phyloP scores from a whole-genome alignment of 2,329 filamentous ascomycete genomes.

The Magnaporthiopsis rhizophila region DNA sequence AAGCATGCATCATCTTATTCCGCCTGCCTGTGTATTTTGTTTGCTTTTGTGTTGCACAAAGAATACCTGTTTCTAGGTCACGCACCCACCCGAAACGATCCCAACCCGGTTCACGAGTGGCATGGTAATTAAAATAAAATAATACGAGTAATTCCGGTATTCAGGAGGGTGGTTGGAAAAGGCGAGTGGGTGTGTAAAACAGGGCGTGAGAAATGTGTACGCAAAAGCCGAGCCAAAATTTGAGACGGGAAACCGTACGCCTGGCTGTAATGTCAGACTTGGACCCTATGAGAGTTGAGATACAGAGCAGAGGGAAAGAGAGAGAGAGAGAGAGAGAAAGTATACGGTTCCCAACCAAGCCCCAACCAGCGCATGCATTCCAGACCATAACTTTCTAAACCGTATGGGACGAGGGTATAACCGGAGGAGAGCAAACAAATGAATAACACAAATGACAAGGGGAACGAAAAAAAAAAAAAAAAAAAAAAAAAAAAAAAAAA shows the following conservation, averaged over 20 bases:
- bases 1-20: no score
- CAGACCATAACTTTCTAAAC: not conserved
- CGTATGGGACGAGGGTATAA: not conserved
- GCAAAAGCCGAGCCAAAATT: not conserved
- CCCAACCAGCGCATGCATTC: conserved; percentile 1
- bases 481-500: conserved; percentile 3
- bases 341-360: not conserved
- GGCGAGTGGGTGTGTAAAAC: not conserved
- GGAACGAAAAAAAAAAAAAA: conserved; percentile 4
- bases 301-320: not conserved
- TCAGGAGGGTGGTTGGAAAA: no score
- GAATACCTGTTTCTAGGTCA: no score
- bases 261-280: not conserved
- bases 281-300: not conserved
- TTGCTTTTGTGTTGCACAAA: no score
- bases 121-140: no score
- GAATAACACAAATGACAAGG: not conserved
- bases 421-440: conserved; percentile 5
- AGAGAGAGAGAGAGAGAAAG: not conserved
- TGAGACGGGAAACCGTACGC: not conserved
- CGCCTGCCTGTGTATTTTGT: no score
- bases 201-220: not conserved
- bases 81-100: no score
- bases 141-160: no score
- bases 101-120: no score